Evolutionary conservation across 176 grass and related monocot species (phyloP).

Genomic region (Calamus simplicifolius): DNA sequence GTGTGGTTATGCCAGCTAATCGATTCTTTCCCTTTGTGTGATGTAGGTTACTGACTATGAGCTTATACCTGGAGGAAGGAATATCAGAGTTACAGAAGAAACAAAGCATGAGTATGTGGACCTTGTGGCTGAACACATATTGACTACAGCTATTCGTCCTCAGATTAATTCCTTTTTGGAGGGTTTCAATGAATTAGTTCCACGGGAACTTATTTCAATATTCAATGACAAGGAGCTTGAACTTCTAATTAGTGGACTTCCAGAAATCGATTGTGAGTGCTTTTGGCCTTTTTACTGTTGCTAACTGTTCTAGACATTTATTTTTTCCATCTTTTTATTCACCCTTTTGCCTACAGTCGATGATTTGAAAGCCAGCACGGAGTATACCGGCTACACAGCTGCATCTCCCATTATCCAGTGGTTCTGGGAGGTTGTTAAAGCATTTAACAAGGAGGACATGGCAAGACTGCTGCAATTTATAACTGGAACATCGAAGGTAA

Average conservation of each 20-base stretch:
- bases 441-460: slow-evolving; percentile 84
- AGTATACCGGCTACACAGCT: slow-evolving; percentile 67
- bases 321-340: slow-evolving; percentile 9
- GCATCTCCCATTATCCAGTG: slow-evolving; percentile 66
- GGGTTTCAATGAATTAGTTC: slow-evolving; percentile 72
- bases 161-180: slow-evolving; percentile 77
- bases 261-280: slow-evolving; percentile 78
- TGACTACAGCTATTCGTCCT: slow-evolving; percentile 73
- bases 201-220: slow-evolving; percentile 55
- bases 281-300: slow-evolving; percentile 6
- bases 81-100: slow-evolving; percentile 71
- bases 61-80: slow-evolving; percentile 68
- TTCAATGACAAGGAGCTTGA: slow-evolving; percentile 90
- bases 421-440: slow-evolving; percentile 78
- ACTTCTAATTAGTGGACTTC: slow-evolving; percentile 73
- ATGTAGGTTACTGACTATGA: slow-evolving; percentile 79
- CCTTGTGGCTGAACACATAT: slow-evolving; percentile 74
- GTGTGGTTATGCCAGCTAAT: not conserved
- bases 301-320: not conserved
- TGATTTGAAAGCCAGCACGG: slow-evolving; percentile 59
- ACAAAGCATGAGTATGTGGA: slow-evolving; percentile 88
- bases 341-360: slow-evolving; percentile 42
- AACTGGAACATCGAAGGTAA: slow-evolving; percentile 87
- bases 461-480: slow-evolving; percentile 76
- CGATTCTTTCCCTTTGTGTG: not conserved